These are phyloP conservation scores for Polytrichum formosum DNA, from an alignment of 225 moss, liverwort and hornwort species.

Conservation along the genomic window DNA sequence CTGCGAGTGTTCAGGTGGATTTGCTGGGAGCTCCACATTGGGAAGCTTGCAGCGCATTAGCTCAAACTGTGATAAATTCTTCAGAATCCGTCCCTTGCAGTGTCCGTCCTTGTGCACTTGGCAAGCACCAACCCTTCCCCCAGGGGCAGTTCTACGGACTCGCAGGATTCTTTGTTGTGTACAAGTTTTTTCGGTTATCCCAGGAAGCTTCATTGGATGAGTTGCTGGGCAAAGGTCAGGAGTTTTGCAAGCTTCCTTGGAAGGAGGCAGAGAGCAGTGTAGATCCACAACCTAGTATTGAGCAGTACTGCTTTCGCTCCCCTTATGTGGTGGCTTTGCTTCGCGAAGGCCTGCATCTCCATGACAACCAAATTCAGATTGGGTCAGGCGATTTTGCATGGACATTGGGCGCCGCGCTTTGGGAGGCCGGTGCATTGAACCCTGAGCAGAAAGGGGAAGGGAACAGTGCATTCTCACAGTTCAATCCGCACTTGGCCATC, in stretches of 20 bases:
- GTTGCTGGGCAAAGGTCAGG: conserved; percentile 65
- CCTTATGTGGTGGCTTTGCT: conserved; percentile 84
- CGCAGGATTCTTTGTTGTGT: conserved; percentile 93
- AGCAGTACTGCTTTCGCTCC: conserved; percentile 94
- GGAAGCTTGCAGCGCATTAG: conserved; percentile 64
- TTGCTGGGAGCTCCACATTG: conserved; percentile 81
- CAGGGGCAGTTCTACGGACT: conserved; percentile 82
- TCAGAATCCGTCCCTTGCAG: conserved; percentile 40
- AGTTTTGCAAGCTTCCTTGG: conserved; percentile 79
- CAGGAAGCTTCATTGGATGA: conserved; percentile 71
- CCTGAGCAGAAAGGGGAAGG: conserved; percentile 38
- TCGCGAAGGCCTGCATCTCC: conserved; percentile 76
- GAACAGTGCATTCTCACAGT: conserved; percentile 13
- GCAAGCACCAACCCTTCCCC: conserved; percentile 81
- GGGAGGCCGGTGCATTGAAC: conserved; percentile 87
- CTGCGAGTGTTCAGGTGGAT: conserved; percentile 44
- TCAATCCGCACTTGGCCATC: conserved; percentile 21
- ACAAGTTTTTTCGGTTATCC: conserved; percentile 83
- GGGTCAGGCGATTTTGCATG: conserved; percentile 97
- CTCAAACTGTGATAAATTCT: conserved; percentile 60
- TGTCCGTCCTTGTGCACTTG: conserved; percentile 71
- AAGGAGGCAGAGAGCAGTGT: conserved; percentile 72
- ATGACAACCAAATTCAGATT: conserved; percentile 74
- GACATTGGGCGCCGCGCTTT: conserved; percentile 97
- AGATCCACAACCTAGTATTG: conserved; percentile 82